Percentiles rank a stretch among this genome's conserved stretches.
Evolutionary conservation across 2,329 filamentous ascomycete genomes (phyloP).

Genomic region (Talaromyces sp.): DNA sequence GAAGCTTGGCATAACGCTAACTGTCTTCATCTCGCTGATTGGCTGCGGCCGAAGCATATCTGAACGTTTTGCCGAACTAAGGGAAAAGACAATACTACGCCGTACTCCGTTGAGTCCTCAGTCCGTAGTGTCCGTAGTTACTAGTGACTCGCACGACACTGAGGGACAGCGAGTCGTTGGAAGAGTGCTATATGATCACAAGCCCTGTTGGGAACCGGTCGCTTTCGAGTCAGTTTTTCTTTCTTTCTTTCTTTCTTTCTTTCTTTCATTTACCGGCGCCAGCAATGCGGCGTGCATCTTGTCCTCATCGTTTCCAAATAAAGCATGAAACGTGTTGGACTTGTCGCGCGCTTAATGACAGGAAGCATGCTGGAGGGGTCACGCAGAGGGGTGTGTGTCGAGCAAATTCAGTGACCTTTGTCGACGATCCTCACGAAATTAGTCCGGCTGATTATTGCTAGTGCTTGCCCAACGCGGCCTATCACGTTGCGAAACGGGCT

Average conservation of each 20-base stretch:
- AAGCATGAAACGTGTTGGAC: not conserved
- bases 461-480: not conserved
- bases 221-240: no score
- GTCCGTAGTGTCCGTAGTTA: no score
- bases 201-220: not conserved
- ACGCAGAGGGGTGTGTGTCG: not conserved
- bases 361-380: not conserved
- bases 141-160: not conserved
- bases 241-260: no score
- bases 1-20: constrained; percentile 4
- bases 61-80: not conserved
- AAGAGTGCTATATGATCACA: not conserved
- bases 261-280: no score
- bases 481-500: not conserved
- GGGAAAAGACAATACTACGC: not conserved
- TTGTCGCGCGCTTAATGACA: not conserved
- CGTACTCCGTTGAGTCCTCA: not conserved
- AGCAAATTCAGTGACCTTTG: not conserved
- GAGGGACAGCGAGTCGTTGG: not conserved
- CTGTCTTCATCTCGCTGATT: not conserved
- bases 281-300: not conserved
- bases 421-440: not conserved
- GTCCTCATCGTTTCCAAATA: not conserved
- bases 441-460: not conserved
- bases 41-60: not conserved